phyloP scores from a whole-genome alignment of 495 filamentous ascomycete genomes.

The Aspergillus panamensis region DNA sequence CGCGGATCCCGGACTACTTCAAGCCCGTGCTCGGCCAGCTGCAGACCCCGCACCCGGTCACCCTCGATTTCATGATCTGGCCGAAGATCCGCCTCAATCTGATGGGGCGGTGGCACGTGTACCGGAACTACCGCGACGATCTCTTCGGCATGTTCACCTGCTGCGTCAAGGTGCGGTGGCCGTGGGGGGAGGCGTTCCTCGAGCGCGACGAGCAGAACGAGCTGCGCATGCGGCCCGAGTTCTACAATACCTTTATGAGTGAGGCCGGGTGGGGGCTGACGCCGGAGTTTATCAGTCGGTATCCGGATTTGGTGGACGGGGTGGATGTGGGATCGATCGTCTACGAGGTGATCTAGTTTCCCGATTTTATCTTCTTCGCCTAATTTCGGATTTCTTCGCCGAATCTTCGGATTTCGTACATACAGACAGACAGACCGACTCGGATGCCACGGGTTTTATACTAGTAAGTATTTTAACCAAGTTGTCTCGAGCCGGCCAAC shows the following conservation, averaged over 20 bases:
- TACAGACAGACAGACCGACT: too few species aligned
- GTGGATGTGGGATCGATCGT: slow-evolving; percentile 23
- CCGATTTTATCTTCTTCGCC: not conserved
- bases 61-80: slow-evolving; percentile 24
- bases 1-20: slow-evolving; percentile 17
- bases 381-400: too few species aligned
- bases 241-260: slow-evolving; percentile 26
- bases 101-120: slow-evolving; percentile 24
- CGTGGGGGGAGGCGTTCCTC: slow-evolving; percentile 28
- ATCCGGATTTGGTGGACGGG: slow-evolving; percentile 22
- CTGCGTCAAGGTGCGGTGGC: slow-evolving; percentile 32
- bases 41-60: slow-evolving; percentile 20
- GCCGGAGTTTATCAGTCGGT: slow-evolving; percentile 28
- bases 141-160: slow-evolving; percentile 28
- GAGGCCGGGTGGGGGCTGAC: slow-evolving; percentile 30
- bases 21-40: slow-evolving; percentile 23
- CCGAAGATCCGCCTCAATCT: slow-evolving; percentile 26
- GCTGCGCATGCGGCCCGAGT: slow-evolving; percentile 20
- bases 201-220: slow-evolving; percentile 26
- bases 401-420: too few species aligned
- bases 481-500: too few species aligned
- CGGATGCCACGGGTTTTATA: too few species aligned
- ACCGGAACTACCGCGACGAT: slow-evolving; percentile 17
- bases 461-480: too few species aligned
- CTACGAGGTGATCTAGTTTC: slow-evolving; percentile 15